phyloP scores from a whole-genome alignment of 164 flowering plant species.

The Annona squamosa region DNA sequence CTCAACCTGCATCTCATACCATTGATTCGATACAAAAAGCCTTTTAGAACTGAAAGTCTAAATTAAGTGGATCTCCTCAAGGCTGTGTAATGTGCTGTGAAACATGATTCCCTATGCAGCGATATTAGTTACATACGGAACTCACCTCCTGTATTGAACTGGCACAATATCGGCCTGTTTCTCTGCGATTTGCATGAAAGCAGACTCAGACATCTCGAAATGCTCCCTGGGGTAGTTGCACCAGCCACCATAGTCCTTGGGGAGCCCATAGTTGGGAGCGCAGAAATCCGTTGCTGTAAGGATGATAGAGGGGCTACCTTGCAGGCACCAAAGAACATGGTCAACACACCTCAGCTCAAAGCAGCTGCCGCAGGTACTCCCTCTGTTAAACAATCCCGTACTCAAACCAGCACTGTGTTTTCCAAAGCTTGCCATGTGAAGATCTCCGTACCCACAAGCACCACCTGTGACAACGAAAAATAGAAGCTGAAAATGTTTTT shows the following conservation, averaged over 20 bases:
- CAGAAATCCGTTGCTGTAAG: conserved; percentile 78
- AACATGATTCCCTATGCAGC: background rate
- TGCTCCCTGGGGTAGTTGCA: conserved; percentile 71
- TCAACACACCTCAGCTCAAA: conserved; percentile 65
- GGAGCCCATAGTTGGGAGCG: conserved; percentile 66
- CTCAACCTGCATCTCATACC: no score
- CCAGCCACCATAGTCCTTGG: conserved; percentile 81
- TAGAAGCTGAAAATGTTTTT: background rate
- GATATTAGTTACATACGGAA: background rate
- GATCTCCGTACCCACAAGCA: conserved; percentile 76
- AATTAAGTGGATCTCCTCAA: no score
- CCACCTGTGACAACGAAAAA: conserved; percentile 36
- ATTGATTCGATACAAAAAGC: no score
- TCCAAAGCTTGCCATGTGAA: conserved; percentile 49
- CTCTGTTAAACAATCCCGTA: conserved; percentile 53
- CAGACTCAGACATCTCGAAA: conserved; percentile 65
- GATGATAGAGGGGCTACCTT: conserved; percentile 59
- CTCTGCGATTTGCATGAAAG: conserved; percentile 56
- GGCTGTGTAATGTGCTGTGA: no score
- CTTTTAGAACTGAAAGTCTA: no score
- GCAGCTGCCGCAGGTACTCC: conserved; percentile 68
- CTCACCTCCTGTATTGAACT: conserved; percentile 60
- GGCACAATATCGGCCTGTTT: conserved; percentile 60
- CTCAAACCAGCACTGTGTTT: conserved; percentile 57
- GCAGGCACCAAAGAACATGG: conserved; percentile 61